Evolutionary conservation across 305 asterid species (phyloP).

Genomic region (Solanum aculeatissimum): DNA sequence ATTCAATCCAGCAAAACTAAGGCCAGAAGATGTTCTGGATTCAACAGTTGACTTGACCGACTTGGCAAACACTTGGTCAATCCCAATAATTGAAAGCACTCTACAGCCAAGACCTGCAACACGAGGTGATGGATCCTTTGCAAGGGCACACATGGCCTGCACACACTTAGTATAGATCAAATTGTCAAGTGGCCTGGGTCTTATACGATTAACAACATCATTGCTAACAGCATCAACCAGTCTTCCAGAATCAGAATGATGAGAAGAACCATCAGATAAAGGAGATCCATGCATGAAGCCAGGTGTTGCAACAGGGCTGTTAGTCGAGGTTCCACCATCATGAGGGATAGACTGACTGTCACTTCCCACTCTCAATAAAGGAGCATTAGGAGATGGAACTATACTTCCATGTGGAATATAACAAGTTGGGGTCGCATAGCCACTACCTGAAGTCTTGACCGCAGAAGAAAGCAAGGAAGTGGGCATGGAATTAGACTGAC

Average conservation of each 20-base stretch:
- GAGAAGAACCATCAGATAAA: slow-evolving; percentile 86
- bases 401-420: slow-evolving; percentile 60
- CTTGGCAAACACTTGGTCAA: slow-evolving; percentile 86
- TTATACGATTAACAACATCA: slow-evolving; percentile 49
- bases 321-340: slow-evolving; percentile 67
- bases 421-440: slow-evolving; percentile 71
- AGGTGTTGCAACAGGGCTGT: slow-evolving; percentile 80
- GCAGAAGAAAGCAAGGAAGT: slow-evolving; percentile 74
- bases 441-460: slow-evolving; percentile 64
- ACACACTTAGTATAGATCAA: slow-evolving; percentile 72
- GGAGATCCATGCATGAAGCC: slow-evolving; percentile 98
- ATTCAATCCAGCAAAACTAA: slow-evolving; percentile 67
- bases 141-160: slow-evolving; percentile 70
- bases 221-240: slow-evolving; percentile 45
- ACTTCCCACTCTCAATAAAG: slow-evolving; percentile 49
- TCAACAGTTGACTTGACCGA: slow-evolving; percentile 51
- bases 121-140: slow-evolving; percentile 98
- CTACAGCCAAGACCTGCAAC: slow-evolving; percentile 75
- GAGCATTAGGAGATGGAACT: slow-evolving; percentile 54
- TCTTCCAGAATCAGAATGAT: slow-evolving; percentile 82
- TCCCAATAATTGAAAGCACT: slow-evolving; percentile 79
- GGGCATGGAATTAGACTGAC: slow-evolving; percentile 60
- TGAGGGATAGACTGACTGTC: slow-evolving; percentile 44
- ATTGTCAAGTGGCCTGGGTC: slow-evolving; percentile 51
- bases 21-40: slow-evolving; percentile 27